These are phyloP conservation scores for Colletotrichum sidae DNA, from an alignment of 2,329 filamentous ascomycete species.

Conservation along the genomic window DNA sequence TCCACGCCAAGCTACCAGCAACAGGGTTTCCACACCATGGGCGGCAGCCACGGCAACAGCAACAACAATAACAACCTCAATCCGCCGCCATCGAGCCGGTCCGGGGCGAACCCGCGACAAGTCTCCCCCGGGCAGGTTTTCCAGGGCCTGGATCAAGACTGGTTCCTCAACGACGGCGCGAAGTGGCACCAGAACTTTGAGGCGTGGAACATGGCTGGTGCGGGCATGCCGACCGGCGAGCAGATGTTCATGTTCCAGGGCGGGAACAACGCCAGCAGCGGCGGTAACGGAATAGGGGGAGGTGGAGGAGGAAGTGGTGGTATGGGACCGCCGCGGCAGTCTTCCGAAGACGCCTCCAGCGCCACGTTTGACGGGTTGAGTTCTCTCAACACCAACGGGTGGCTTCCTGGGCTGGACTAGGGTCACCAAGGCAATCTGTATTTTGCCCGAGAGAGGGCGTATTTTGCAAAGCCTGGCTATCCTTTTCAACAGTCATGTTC, in stretches of 20 bases:
- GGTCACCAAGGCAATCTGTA: too few relatives aligned
- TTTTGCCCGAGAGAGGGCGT: too few relatives aligned
- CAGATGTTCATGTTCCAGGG: slow-evolving; percentile 38
- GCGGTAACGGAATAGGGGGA: too few relatives aligned
- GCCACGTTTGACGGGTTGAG: slow-evolving; percentile 46
- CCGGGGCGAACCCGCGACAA: slow-evolving; percentile 39
- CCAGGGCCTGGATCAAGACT: slow-evolving; percentile 64
- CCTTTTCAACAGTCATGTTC: too few relatives aligned
- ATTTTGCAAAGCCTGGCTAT: too few relatives aligned
- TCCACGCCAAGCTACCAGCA: slow-evolving; percentile 44
- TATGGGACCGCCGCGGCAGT: slow-evolving; percentile 14
- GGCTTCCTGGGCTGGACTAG: slow-evolving; percentile 52
- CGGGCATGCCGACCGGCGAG: slow-evolving; percentile 23
- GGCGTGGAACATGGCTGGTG: slow-evolving; percentile 56
- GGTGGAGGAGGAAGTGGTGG: too few relatives aligned
- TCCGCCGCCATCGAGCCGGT: slow-evolving; percentile 3
- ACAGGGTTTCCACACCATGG: slow-evolving; percentile 24
- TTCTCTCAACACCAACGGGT: slow-evolving; percentile 47
- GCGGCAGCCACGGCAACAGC: neutral
- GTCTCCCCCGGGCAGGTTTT: slow-evolving; percentile 45
- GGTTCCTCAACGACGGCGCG: slow-evolving; percentile 68
- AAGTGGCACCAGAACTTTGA: slow-evolving; percentile 70
- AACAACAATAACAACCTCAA: slow-evolving; percentile 4
- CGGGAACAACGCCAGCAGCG: neutral
- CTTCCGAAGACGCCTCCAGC: slow-evolving; percentile 21